Evolutionary conservation across 176 grass and related monocot species (phyloP).

Genomic region (Cenchrus purpureus): DNA sequence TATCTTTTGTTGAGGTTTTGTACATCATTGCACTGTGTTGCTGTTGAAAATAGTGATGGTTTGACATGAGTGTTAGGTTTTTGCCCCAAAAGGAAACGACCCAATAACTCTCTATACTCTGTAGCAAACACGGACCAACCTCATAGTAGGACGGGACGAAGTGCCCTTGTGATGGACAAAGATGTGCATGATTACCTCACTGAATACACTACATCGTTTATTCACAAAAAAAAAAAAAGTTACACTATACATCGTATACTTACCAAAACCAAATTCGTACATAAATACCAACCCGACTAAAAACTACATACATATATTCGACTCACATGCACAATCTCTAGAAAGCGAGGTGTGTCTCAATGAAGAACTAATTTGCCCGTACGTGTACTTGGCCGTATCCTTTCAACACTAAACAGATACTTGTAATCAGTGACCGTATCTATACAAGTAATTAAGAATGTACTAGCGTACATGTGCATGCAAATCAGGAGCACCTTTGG

Average conservation of each 20-base stretch:
- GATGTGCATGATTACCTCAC: neutral
- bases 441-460: neutral
- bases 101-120: no score
- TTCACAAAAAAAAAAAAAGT: no score
- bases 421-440: neutral
- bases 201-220: no score
- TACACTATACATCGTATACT: no score
- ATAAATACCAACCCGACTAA: neutral
- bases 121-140: slow-evolving; percentile 6
- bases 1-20: neutral
- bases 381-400: neutral
- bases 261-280: no score
- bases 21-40: neutral
- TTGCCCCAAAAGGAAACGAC: slow-evolving; percentile 11
- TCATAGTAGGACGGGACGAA: neutral
- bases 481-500: slow-evolving; percentile 29
- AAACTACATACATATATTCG: neutral
- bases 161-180: neutral
- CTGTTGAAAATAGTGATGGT: slow-evolving; percentile 3
- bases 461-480: neutral
- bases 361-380: neutral
- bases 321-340: neutral
- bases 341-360: slow-evolving; percentile 6
- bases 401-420: neutral
- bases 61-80: slow-evolving; percentile 17